A percentile compares a stretch with the other conserved stretches of the same genome.
Evolutionary conservation across 2,329 filamentous ascomycete species (phyloP).

Genomic region (Sphaerostilbella broomeana): DNA sequence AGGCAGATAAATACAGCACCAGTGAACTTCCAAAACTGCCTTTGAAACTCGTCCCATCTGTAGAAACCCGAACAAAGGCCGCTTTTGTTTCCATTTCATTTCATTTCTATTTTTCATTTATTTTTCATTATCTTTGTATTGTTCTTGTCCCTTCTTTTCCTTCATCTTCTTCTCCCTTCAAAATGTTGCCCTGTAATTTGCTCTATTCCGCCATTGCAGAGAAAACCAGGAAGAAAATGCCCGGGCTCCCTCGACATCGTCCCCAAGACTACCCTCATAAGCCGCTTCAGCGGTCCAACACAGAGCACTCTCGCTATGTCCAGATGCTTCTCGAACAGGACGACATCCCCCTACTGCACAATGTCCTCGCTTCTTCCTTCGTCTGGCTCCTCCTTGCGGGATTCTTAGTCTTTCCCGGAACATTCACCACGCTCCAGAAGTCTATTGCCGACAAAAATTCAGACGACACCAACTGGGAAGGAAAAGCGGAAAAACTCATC

Average conservation of each 20-base stretch:
- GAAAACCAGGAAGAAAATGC: constrained; percentile 1
- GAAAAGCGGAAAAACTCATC: constrained; percentile 15
- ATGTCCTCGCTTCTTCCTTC: constrained; percentile 34
- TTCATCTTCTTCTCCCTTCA: not conserved
- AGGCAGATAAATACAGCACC: too few species aligned
- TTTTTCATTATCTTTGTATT: not conserved
- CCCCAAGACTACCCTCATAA: constrained; percentile 6
- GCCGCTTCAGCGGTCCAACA: constrained; percentile 17
- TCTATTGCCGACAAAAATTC: constrained; percentile 19
- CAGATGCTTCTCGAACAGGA: constrained; percentile 43
- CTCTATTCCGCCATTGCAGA: not conserved
- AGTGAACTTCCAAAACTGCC: too few species aligned
- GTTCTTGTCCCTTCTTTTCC: not conserved
- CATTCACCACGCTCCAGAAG: constrained; percentile 37
- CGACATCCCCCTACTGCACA: constrained; percentile 39
- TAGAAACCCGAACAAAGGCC: too few species aligned
- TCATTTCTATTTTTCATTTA: not conserved
- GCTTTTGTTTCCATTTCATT: too few species aligned
- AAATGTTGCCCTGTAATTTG: not conserved
- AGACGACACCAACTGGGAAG: constrained; percentile 10
- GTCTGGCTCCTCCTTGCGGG: constrained; percentile 45
- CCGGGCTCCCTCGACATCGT: constrained; percentile 11
- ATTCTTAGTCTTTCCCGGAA: constrained; percentile 46
- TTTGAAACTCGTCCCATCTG: too few species aligned
- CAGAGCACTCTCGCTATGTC: constrained; percentile 33